phyloP scores from a whole-genome alignment of 140 eudicot species.

The Cichorium intybus region DNA sequence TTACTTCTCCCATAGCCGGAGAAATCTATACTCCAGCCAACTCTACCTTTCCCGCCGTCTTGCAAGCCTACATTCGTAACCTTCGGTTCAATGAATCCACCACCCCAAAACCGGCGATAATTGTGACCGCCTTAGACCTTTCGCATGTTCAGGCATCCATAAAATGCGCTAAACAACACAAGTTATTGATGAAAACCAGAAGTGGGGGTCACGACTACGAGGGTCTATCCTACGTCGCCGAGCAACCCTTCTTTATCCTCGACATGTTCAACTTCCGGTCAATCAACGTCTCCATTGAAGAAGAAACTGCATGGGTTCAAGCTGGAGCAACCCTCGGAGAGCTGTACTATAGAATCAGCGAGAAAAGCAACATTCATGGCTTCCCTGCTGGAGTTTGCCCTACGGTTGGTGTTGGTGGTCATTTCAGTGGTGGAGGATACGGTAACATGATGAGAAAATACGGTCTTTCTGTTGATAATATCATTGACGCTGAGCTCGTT shows the following conservation, averaged over 20 bases:
- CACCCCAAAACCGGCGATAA: conserved; percentile 44
- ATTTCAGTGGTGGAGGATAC: conserved; percentile 38
- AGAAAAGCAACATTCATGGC: conserved; percentile 40
- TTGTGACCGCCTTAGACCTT: conserved; percentile 40
- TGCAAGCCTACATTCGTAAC: conserved; percentile 47
- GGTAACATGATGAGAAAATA: conserved; percentile 43
- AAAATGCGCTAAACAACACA: conserved; percentile 38
- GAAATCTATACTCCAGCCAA: conserved; percentile 42
- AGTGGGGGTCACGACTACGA: conserved; percentile 76
- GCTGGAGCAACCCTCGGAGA: conserved; percentile 55
- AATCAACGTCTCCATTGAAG: conserved; percentile 35
- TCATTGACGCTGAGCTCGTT: conserved; percentile 27
- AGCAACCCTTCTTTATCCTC: conserved; percentile 46
- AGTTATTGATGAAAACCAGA: conserved; percentile 40
- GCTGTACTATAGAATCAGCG: conserved; percentile 39
- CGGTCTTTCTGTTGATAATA: conserved; percentile 36
- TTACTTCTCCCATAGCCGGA: conserved; percentile 32
- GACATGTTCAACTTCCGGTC: conserved; percentile 48
- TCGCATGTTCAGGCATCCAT: conserved; percentile 44
- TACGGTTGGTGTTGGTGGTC: conserved; percentile 41
- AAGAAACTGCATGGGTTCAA: conserved; percentile 65
- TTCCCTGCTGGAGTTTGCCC: conserved; percentile 47
- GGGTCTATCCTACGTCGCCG: conserved; percentile 51
- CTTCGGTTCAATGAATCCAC: conserved; percentile 43
- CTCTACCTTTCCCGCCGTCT: conserved; percentile 41